Evolutionary conservation across 805 yeast species (phyloP), one percentile per base, ranked within the genome.

Genomic region (Zygoascus biomembranicola): DNA sequence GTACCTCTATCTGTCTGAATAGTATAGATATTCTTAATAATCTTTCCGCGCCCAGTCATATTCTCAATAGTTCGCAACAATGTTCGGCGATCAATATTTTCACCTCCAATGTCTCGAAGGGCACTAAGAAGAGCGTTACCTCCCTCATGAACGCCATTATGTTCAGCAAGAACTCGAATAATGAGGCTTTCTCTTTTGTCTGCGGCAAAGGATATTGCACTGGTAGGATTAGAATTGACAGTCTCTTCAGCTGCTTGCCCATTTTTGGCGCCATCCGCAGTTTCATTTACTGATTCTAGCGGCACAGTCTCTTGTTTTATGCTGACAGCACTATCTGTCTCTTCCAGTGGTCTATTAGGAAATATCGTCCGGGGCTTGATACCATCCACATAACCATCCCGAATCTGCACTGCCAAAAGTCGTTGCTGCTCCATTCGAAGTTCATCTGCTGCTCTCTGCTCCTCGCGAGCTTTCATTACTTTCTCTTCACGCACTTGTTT

Each of bases 41-140:
- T 49, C 32, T 62, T 60, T 6, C 73, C 69, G 11, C 71, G 65
- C 0, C 58, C 56, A 4, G 66, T 66, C 31, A 81, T 66, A 3
- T 60, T 54, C 0, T 59, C 57, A 0, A 78, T 68, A 57, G 79
- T 84, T 5, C 76, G 73, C 6, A 63, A 61, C 11, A 79, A 61
- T 0, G 90, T 85, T 51, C 74, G 76, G 35, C 78, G 74, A 59
- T 85, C 90, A 16, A 81, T 70, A 1, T 65, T 66, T 13, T 77
- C 71, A 0, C 75, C 75, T 57, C 57, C 50, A 0, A 47, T 11
- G n/a, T 19, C 35, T 23, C 9, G 49, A 56, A 1, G 55, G 48
- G 23, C 77, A 57, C 16, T 57, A 59, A 71, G 62, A 37, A 82
- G 68, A 9, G 63, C 67, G 14, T 59, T 62, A n/a, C 78, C 76